Percentiles rank a stretch among this genome's conserved stretches.
These are phyloP conservation scores for Erythrobasidium hasegawianum DNA, from an alignment of 1,284 basidiomycete species.

Conservation along the genomic window DNA sequence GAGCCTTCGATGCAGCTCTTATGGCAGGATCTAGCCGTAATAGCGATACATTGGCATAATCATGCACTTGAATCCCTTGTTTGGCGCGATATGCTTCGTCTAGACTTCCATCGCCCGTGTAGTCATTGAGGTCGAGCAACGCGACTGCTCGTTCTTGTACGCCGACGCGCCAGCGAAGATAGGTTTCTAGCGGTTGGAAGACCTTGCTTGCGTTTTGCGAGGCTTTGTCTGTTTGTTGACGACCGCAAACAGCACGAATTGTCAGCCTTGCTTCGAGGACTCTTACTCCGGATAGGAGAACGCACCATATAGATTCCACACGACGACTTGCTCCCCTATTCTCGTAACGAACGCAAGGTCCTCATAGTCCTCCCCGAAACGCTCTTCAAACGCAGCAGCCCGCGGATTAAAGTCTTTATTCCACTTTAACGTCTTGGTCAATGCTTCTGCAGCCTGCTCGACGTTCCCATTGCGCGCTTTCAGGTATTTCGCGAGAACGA, in stretches of 20 bases:
- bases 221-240: not conserved
- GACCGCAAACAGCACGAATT: not conserved
- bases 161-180: conserved; percentile 35
- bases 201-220: conserved; percentile 2
- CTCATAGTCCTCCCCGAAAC: conserved; percentile 15
- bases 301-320: conserved; percentile 37
- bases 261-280: too few species aligned
- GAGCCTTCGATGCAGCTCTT: conserved; percentile 22
- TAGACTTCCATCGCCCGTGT: conserved; percentile 20
- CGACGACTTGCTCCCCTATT: conserved; percentile 2
- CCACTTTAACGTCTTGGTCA: conserved; percentile 32
- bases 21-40: conserved; percentile 32
- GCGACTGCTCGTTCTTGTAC: conserved; percentile 33
- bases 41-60: conserved; percentile 34
- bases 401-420: conserved; percentile 31
- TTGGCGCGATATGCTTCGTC: conserved; percentile 3
- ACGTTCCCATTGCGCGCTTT: conserved; percentile 12
- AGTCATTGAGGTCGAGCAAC: conserved; percentile 5
- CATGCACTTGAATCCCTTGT: conserved; percentile 33
- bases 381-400: conserved; percentile 25
- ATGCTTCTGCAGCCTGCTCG: conserved; percentile 7
- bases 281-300: too few species aligned
- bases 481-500: conserved; percentile 33
- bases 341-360: not conserved
- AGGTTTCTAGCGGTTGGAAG: conserved; percentile 5